Base-by-base conservation (phyloP, 129 eudicot genomes). In the Sambucus nigra region DNA sequence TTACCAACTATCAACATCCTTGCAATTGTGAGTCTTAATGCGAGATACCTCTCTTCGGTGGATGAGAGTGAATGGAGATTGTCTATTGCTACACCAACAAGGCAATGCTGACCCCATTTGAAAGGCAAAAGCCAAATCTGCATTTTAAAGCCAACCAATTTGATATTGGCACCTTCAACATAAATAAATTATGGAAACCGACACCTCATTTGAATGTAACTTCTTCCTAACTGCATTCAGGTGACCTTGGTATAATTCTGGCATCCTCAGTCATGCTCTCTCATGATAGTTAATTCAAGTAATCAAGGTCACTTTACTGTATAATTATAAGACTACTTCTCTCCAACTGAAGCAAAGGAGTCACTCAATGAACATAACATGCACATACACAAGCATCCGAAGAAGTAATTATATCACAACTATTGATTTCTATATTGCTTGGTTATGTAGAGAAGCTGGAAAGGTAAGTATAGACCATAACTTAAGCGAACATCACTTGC, bases 121-220 rank as follows among this genome's bases (percentile, higher is more conserved):
- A 69, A 67, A 76, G 79, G 77, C 63, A 83, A 63, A 79, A 74
- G 80, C 79, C 84, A 74, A 69, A 92, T 92, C 95, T 92, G 99
- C 99, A 92, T 76, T 86, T 86, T 86, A 69, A 79, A 75, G 88
- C 83, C 88, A 92, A 76, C 94, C 91, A 92, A 78, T 83, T 80
- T 87, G 78, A 77, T 76, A 76, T 66, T 59, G 94, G 78, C 82
- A 88, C 76, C 86, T 85, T 79, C 69, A 77, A 74, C 63, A 81
- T 55, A 75, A 55, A 79, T 64, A 79, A n/a, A 84, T 68, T 79
- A 79, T 71, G 78, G 73, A 78, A 82, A 70, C 87, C 78, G 71
- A 69, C 57, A 82, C 72, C 86, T 64, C 64, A 74, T 45, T 65
- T 60, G 68, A 55, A 78, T 67, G 45, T 51, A 69, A 70, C 69